Evolutionary conservation across 495 filamentous ascomycete species (phyloP).

Genomic region (Talaromyces stipitatus): DNA sequence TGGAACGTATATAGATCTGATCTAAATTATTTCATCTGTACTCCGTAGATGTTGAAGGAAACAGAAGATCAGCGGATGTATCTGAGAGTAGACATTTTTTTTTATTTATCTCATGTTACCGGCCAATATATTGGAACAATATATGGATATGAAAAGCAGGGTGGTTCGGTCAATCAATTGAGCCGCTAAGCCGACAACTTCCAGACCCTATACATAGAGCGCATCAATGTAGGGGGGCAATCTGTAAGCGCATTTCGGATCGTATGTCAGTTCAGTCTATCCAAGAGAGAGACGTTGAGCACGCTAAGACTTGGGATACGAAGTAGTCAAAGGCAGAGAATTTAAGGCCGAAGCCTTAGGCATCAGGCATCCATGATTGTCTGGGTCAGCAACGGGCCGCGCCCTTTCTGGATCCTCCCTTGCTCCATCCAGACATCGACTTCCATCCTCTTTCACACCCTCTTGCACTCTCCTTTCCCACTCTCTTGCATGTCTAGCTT

Average conservation of each 20-base stretch:
- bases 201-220: background rate
- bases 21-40: too few relatives aligned
- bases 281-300: too few relatives aligned
- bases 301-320: too few relatives aligned
- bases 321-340: too few relatives aligned
- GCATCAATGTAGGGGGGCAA: background rate
- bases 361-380: background rate
- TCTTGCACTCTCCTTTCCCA: background rate
- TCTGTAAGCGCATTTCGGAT: background rate
- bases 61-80: too few relatives aligned
- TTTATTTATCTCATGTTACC: background rate
- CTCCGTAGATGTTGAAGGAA: too few relatives aligned
- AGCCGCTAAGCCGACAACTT: background rate
- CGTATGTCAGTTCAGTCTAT: background rate
- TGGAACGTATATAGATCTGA: too few relatives aligned
- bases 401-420: background rate
- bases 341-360: background rate
- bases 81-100: too few relatives aligned
- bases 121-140: background rate
- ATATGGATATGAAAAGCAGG: background rate
- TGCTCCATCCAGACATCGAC: background rate
- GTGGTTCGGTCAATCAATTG: background rate
- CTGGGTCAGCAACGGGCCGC: slow-evolving; percentile 1
- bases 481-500: background rate
- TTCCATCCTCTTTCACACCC: background rate